Base-by-base conservation (phyloP, 164 flowering plant species). In the Cinnamomum chago region DNA sequence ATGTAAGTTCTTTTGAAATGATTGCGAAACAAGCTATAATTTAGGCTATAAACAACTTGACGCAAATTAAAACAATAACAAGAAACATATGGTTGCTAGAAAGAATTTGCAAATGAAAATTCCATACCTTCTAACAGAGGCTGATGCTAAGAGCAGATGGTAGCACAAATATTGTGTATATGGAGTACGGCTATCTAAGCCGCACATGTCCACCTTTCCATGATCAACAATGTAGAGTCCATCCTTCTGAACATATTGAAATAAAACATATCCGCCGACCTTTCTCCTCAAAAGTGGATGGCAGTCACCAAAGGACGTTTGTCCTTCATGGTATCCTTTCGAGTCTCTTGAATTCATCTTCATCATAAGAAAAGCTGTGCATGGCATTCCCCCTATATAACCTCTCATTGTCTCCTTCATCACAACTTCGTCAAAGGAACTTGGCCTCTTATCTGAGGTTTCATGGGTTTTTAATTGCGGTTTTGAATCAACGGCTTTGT, bases 51-150 rank as follows among this genome's bases (percentile, higher is more conserved):
- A 30, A 30, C 33, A 30, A 28, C 4, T 35, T 3, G 3, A 35
- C 9, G 40, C 9, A 35, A 35, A 35, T 35, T 35, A 6, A 35
- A 35, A 7, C 6, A 35, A 3, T 35, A 35, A 35, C 47, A 5
- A 35, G 10, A 35, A 35, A 35, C 47, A 35, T 35, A 35, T 35
- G 40, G 64, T 18, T 18, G 23, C 67, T 65, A 24, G 25, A 12
- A 28, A 35, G 18, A 6, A 67, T 67, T 7, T 67, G 18, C 5
- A 25, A 20, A 47, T 47, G 71, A 40, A 47, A 68, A 10, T 68
- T 35, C 66, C 78, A 68, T 68, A 87, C 92, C 88, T 89, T 72
- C 86, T 85, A 74, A 89, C 90, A 75, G 92, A 83, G 70, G 90
- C 79, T 58, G 86, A 84, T 27, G 85, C 86, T 71, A 87, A 83